Evolutionary conservation across 2,329 filamentous ascomycete genomes (phyloP).

Genomic region (Plectosphaerella sp.): DNA sequence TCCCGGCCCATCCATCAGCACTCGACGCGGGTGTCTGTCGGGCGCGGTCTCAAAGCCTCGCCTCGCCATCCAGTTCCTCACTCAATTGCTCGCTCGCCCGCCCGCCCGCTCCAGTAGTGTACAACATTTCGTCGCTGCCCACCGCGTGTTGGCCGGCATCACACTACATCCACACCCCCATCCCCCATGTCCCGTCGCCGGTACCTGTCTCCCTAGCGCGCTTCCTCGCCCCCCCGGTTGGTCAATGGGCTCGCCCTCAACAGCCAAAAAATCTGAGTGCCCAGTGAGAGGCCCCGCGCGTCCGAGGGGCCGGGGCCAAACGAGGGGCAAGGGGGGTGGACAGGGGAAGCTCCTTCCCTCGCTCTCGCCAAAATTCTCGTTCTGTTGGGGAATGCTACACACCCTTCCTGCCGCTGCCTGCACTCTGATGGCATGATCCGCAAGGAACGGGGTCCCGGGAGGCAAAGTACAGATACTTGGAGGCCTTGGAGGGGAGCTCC

Average conservation of each 20-base stretch:
- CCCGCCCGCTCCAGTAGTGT: too few species aligned
- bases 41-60: too few species aligned
- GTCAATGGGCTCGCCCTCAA: constrained; percentile 1
- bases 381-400: constrained; percentile 24
- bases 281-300: not conserved
- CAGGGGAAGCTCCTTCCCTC: not conserved
- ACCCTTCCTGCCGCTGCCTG: not conserved
- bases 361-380: constrained; percentile 20
- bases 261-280: constrained; percentile 2
- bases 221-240: not conserved
- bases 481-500: not conserved
- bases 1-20: too few species aligned
- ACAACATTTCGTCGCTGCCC: too few species aligned
- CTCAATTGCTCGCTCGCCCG: too few species aligned
- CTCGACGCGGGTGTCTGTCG: too few species aligned
- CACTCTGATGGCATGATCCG: constrained; percentile 1
- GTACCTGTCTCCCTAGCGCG: not conserved
- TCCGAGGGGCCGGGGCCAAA: not conserved
- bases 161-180: not conserved
- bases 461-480: not conserved
- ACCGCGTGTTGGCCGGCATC: too few species aligned
- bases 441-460: not conserved
- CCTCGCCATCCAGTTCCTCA: too few species aligned
- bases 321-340: not conserved
- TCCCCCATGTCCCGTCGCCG: not conserved